Base-by-base conservation (phyloP, 2,329 filamentous ascomycete genomes). In the Fonsecaea multimorphosa region DNA sequence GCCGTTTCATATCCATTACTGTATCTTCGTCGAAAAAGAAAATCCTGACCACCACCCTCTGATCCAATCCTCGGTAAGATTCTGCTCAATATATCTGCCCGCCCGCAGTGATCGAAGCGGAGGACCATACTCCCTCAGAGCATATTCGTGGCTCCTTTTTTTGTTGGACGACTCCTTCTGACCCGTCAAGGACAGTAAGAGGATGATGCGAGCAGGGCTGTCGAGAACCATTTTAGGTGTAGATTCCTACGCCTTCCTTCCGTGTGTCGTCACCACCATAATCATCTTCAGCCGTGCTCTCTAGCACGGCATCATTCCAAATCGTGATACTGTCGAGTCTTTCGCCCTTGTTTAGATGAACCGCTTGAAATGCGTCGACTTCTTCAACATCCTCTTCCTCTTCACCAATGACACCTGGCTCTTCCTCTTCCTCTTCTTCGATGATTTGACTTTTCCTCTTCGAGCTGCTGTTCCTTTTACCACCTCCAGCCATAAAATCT, bases 391-490 rank as follows among this genome's bases (percentile, higher is more conserved):
- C 74, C 27, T 74, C 76, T 31, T 74, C 68, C 40, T 81, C 79
- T 65, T 80, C 78, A 66, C 78, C 77, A 27, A 80, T 79, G 24
- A 38, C 51, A 6, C 8, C 55, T 16, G 58, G 56, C 19, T 73
- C 74, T 49, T 78, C 79, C 75, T 64, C 74, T 31, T 73, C 76
- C 29, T 80, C 78, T 69, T 81, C 80, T 65, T 80, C 78, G 29
- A 82, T 81, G 36, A 72, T 68, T 56, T 70, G 58, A 38, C 64
- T 69, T 40, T 71, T 71, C n/a, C 68, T 54, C 44, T 70, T 70
- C 22, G 64, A 59, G 14, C 24, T 58, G 78, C 62, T 79, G 76
- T 62, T 78, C 79, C 67, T 78, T 79, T 55, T 76, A 72, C 52
- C 68, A 14, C 63, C 70, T 34, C 63, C 64, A 19, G 22, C 56